These are phyloP conservation scores for Magnusiomyces tetraspermus DNA, from an alignment of 1,139 yeast species.

Conservation along the genomic window DNA sequence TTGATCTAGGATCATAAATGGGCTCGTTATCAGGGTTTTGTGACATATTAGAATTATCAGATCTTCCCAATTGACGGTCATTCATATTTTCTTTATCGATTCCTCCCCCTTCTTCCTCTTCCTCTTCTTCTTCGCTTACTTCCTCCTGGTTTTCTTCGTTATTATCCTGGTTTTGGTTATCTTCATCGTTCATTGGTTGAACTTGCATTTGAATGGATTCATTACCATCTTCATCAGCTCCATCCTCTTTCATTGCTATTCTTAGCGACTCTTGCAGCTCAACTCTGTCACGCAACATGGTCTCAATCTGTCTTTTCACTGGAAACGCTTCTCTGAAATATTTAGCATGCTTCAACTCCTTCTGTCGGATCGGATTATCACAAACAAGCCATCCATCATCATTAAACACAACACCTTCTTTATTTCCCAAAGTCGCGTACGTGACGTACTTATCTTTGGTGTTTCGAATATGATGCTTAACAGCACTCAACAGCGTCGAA, in stretches of 20 bases:
- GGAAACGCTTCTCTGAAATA: slow-evolving; percentile 5
- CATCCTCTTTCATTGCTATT: neutral
- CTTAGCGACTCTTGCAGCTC: slow-evolving; percentile 1
- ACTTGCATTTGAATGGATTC: neutral
- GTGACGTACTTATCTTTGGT: slow-evolving; percentile 3
- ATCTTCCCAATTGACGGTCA: neutral
- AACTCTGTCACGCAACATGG: neutral
- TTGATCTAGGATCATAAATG: neutral
- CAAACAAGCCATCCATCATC: slow-evolving; percentile 5
- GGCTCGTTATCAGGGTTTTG: neutral
- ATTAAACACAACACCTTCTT: slow-evolving; percentile 3
- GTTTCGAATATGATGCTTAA: slow-evolving; percentile 6
- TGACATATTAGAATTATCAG: neutral
- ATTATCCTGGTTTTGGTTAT: neutral
- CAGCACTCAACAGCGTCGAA: neutral
- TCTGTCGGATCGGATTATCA: neutral
- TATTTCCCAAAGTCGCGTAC: neutral
- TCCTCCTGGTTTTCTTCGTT: neutral
- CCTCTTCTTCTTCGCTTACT: neutral
- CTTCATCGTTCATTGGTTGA: neutral
- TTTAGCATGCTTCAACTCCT: slow-evolving; percentile 3
- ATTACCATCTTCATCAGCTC: neutral
- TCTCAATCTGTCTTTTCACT: slow-evolving; percentile 4
- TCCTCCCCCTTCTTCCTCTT: neutral
- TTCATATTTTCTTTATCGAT: neutral